Base-by-base conservation (phyloP, 192 early-diverging fungal species). In the Podochytrium sp. region DNA sequence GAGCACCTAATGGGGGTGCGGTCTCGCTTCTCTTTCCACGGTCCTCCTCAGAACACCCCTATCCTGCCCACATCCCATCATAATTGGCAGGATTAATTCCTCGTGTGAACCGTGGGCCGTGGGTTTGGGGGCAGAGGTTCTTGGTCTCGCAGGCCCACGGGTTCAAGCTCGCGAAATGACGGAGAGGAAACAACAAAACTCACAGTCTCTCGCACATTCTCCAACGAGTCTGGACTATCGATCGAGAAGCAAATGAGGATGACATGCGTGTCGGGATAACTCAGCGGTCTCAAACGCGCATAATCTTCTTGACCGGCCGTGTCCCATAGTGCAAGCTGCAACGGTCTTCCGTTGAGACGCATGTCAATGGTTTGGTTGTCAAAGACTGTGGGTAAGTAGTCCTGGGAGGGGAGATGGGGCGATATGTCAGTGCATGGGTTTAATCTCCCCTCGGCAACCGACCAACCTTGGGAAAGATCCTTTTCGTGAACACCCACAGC, bases 291-390 rank as follows among this genome's bases (percentile, higher is more conserved):
- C 69, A 97, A 82, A 57, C 94, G 91, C 83, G 95, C 92, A 76
- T 95, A 96, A 77, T 95, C 95, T 80, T 97, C 95, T 74, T 96
- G 95, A 33, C 89, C 95, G 38, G 95, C 94, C 59, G 96, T 97
- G 85, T 98, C 96, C 94, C 94, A 98, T 27, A 98, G 81, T 38
- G 91, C 91, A 39, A 98, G 81, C 78, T 93, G 91, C 7, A 95
- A 89, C 49, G 80, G 78, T 70, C 89, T 90, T 70, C 90, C 91
- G 78, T 95, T 90, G 37, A 91, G 85, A 56, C 89, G 81, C 64
- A 98, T 84, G 72, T 92, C 91, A 33, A 89, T 87, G 38, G 94
- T 90, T 72, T 90, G 93, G 82, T 92, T 96, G 56, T 98, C 95
- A 82, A 96, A 96, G 5, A 82, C 77, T 12, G 80, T 82, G 23